Evolutionary conservation across 257 asterid genomes (phyloP), one percentile per base, ranked within the genome.

Genomic region (Henckelia pumila): DNA sequence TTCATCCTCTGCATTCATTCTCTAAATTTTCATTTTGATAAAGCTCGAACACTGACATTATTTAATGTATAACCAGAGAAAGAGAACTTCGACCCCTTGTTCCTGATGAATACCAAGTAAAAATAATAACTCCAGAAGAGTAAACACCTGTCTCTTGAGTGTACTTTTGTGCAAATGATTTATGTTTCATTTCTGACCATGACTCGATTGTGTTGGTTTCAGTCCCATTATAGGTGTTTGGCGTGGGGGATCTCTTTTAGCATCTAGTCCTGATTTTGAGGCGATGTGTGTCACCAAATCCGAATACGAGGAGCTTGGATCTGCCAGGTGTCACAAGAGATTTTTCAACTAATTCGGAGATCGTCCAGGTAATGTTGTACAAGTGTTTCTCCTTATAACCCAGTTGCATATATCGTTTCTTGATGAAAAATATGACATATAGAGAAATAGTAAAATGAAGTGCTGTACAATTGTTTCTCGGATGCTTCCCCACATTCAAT

Each of bases 231-330:
- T 88, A 73, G 96, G 99, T 66, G 99, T 87, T 69, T 93, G 99
- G 99, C 86, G 97, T 16, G 99, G 99, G 28, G 99, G 99, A 3
- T 93, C 99, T 8, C 95, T 93, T 58, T 80, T 93, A 76, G 97
- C 96, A 59, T 93, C 99, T 56, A 90, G 96, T 77, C 96, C 99
- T 44, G 97, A 90, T 74, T 93, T 93, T 82, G 97, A 93, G 67
- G 65, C 95, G 62, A 93, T 86, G 97, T 93, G 95, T 58, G 88
- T 93, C 56, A 90, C 95, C 61, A 93, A 88, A 84, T 89, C 92
- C 25, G 97, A 93, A 70, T 93, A 93, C n/a, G 99, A 93, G 82
- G 99, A 40, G 50, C 13, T 1, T 0, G 50, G 50, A 40, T 40
- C 50, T 40, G 17, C 50, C 0, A 40, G 50, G 50, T 40, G 50